Conservation (phyloP, 1,284 basidiomycete species). For the Ustilago sp. region DNA sequence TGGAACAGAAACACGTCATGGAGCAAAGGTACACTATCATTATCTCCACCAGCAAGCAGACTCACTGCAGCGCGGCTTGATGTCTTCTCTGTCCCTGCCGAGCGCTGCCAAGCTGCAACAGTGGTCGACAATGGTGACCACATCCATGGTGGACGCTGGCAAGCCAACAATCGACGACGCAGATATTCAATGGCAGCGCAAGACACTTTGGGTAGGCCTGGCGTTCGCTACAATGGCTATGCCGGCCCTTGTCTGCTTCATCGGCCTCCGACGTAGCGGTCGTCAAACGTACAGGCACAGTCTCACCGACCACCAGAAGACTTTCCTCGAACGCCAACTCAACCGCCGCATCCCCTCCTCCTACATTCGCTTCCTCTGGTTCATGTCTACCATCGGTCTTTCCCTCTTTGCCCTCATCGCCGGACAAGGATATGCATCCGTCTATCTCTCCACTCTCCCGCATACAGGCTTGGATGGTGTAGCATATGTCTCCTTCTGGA, state of each 20-base stretch:
- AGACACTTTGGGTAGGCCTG: conserved; percentile 74
- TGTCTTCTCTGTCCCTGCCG: conserved; percentile 22
- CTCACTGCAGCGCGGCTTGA: not conserved
- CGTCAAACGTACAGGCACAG: conserved; percentile 67
- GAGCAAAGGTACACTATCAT: conserved; percentile 9
- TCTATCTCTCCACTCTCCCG: conserved; percentile 74
- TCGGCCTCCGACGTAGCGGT: conserved; percentile 62
- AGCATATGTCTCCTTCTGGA: conserved; percentile 74
- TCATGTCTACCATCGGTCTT: conserved; percentile 73
- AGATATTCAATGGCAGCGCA: conserved; percentile 74
- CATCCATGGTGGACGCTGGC: not conserved
- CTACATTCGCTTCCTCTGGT: conserved; percentile 74
- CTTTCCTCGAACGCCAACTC: conserved; percentile 72
- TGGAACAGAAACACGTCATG: conserved; percentile 32
- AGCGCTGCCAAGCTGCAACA: conserved; percentile 19
- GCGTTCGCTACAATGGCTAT: conserved; percentile 74
- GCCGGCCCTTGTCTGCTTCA: conserved; percentile 71
- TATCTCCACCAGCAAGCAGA: not conserved
- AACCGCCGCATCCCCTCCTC: conserved; percentile 72
- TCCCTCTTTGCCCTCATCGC: conserved; percentile 73
- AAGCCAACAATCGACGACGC: conserved; percentile 50
- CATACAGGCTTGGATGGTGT: conserved; percentile 74
- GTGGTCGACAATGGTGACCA: conserved; percentile 14
- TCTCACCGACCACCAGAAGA: conserved; percentile 70
- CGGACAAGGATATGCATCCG: conserved; percentile 74